Evolutionary conservation across 2,329 filamentous ascomycete species (phyloP).

Genomic region (Stemphylium beticola): DNA sequence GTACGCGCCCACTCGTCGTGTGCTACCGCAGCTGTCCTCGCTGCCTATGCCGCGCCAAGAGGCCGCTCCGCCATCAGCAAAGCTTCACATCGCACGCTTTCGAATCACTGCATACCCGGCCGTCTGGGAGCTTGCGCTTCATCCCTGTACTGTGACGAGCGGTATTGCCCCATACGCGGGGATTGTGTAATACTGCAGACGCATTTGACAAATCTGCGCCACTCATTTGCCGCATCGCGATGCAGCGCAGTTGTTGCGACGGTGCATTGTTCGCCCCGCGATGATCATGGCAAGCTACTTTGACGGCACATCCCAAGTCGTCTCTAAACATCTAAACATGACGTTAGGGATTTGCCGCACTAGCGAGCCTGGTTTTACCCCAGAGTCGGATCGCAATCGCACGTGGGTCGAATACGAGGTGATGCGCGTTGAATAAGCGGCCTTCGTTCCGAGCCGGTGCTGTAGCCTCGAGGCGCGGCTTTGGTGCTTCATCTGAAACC

Average conservation of each 20-base stretch:
- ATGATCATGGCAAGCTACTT: background rate
- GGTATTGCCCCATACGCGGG: too few relatives aligned
- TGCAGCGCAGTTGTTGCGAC: constrained; percentile 2
- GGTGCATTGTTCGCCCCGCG: background rate
- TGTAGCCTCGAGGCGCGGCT: constrained; percentile 8
- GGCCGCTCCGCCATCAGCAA: constrained; percentile 4
- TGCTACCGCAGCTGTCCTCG: background rate
- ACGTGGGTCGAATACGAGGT: constrained; percentile 39
- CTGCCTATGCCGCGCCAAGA: constrained; percentile 11
- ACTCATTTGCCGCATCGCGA: constrained; percentile 12
- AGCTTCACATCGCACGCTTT: constrained; percentile 19
- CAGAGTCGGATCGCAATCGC: constrained; percentile 30
- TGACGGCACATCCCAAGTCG: background rate
- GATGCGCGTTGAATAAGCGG: constrained; percentile 32
- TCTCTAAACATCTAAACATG: constrained; percentile 13
- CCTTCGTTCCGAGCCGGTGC: constrained; percentile 14
- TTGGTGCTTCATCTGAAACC: constrained; percentile 1
- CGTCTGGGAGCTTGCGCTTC: background rate
- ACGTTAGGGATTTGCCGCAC: constrained; percentile 18
- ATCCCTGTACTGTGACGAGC: too few relatives aligned
- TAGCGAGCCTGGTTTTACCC: constrained; percentile 28
- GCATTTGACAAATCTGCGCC: constrained; percentile 11
- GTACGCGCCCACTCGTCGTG: background rate
- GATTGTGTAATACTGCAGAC: too few relatives aligned
- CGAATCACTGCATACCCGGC: constrained; percentile 10